phyloP scores from a whole-genome alignment of 108 stramenopile species.

The Nitzschia putrida region DNA sequence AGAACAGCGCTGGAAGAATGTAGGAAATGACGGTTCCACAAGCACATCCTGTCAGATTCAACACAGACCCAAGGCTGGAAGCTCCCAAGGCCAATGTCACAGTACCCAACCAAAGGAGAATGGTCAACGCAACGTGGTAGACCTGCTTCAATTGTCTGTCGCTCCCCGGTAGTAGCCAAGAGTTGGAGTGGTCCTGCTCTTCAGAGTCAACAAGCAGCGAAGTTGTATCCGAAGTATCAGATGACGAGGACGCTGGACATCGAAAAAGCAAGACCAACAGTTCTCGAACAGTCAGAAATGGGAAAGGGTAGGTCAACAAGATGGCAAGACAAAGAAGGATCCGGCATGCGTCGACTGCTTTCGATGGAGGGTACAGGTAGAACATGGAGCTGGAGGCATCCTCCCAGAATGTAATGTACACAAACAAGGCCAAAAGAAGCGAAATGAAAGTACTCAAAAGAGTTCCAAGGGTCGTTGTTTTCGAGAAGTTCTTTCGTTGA shows the following conservation, averaged over 20 bases:
- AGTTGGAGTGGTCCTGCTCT: background rate
- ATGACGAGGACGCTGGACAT: background rate
- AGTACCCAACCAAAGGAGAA: constrained; percentile 42
- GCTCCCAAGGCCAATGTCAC: constrained; percentile 41
- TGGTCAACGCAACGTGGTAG: constrained; percentile 48
- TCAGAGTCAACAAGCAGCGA: background rate
- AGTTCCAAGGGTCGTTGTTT: constrained; percentile 43
- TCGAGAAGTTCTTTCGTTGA: constrained; percentile 45
- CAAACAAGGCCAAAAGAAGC: constrained; percentile 46
- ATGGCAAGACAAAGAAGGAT: constrained; percentile 59
- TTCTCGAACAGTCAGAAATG: constrained; percentile 64
- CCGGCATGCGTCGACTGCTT: constrained; percentile 40
- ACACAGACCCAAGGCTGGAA: constrained; percentile 51
- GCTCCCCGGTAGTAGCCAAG: constrained; percentile 18
- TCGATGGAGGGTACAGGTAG: constrained; percentile 44
- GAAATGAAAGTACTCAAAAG: constrained; percentile 42
- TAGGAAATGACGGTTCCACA: constrained; percentile 61
- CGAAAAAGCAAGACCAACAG: constrained; percentile 31
- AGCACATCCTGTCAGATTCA: constrained; percentile 52
- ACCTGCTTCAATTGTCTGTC: constrained; percentile 37
- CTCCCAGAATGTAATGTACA: constrained; percentile 64
- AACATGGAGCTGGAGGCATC: constrained; percentile 50
- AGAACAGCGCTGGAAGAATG: constrained; percentile 54
- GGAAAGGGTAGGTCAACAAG: constrained; percentile 66
- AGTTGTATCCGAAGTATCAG: background rate